Conservation (phyloP, 768 basidiomycete genomes). For the Termitomyces sp. region DNA sequence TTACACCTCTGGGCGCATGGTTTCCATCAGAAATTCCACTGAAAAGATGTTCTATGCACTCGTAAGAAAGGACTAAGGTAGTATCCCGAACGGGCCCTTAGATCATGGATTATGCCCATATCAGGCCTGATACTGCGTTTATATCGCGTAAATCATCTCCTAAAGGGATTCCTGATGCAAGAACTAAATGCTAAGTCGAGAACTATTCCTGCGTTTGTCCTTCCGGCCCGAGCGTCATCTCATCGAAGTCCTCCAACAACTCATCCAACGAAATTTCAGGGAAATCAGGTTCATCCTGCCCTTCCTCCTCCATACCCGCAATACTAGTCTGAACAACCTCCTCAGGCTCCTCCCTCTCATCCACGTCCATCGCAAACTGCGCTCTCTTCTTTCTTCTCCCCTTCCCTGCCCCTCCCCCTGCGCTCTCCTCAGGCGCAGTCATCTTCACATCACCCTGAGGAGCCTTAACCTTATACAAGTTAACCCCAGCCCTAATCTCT, state of each 20-base stretch:
- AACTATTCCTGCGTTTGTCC: slow-evolving; percentile 12
- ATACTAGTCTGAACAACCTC: slow-evolving; percentile 16
- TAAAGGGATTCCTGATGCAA: no score
- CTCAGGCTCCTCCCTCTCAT: slow-evolving; percentile 33
- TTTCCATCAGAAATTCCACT: no score
- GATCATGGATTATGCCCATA: no score
- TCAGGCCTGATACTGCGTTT: no score
- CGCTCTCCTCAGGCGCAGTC: slow-evolving; percentile 36
- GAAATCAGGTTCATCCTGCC: slow-evolving; percentile 80
- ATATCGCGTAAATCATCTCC: no score
- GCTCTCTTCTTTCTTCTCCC: slow-evolving; percentile 38
- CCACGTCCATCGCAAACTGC: slow-evolving; percentile 70
- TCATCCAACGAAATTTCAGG: slow-evolving; percentile 84
- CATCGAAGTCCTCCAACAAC: slow-evolving; percentile 88
- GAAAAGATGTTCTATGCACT: no score
- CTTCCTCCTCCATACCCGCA: slow-evolving; percentile 37
- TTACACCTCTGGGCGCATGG: no score
- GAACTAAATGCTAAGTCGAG: no score
- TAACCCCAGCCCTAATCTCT: slow-evolving; percentile 82
- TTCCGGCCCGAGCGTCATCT: slow-evolving; percentile 69
- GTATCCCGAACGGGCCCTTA: no score
- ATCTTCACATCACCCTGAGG: slow-evolving; percentile 40
- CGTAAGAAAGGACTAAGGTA: no score
- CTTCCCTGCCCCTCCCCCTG: not conserved
- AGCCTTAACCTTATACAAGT: slow-evolving; percentile 68